Conservation (phyloP, 2,329 filamentous ascomycete genomes). For the Microsporum ferrugineum region DNA sequence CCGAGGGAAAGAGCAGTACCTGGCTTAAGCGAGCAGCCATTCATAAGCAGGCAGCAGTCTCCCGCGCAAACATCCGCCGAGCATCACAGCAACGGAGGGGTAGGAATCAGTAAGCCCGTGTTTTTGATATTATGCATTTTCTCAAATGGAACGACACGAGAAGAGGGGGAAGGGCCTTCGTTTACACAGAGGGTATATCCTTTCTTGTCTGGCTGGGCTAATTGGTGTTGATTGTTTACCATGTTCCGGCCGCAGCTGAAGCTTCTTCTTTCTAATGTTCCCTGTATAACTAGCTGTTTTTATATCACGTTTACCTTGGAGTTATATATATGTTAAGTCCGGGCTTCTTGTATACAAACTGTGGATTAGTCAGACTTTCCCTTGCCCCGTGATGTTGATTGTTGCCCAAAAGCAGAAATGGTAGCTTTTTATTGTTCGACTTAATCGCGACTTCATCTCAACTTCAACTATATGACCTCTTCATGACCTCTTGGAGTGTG, state of each 20-base stretch:
- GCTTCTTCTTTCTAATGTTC: not conserved
- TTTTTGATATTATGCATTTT: not conserved
- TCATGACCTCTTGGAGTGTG: not conserved
- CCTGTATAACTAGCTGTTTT: not conserved
- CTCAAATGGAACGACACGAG: not conserved
- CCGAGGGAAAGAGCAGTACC: constrained; percentile 70
- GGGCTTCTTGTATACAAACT: not conserved
- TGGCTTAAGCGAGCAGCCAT: constrained; percentile 72
- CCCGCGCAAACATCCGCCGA: constrained; percentile 57
- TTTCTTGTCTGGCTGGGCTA: not conserved
- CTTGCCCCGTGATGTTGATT: not conserved
- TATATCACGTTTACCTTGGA: not conserved
- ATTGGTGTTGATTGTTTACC: not conserved
- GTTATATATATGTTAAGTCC: not conserved
- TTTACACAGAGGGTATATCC: not conserved
- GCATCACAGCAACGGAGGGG: not conserved
- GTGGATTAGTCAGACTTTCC: not conserved
- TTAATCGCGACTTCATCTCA: not conserved
- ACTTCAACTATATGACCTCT: not conserved
- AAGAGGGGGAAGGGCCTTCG: not conserved
- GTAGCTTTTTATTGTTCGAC: not conserved
- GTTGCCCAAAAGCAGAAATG: not conserved
- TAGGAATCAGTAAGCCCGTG: not conserved
- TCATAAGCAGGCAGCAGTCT: constrained; percentile 69
- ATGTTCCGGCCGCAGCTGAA: not conserved